phyloP scores from a whole-genome alignment of 2,329 filamentous ascomycete species.

The Neonectria punicea region DNA sequence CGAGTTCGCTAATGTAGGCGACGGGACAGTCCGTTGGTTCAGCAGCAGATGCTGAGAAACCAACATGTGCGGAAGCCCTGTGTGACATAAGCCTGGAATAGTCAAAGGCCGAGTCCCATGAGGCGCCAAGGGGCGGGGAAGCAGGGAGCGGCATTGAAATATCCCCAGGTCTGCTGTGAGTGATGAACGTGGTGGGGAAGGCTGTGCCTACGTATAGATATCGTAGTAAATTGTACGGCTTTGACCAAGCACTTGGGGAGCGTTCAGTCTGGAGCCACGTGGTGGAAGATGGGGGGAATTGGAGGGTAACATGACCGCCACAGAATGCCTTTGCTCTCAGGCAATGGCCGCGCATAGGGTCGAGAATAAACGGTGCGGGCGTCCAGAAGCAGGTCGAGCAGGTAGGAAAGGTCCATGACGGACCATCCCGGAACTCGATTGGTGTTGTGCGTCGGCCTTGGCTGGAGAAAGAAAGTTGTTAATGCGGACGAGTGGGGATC shows the following conservation, averaged over 20 bases:
- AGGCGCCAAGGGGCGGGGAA: constrained; percentile 19
- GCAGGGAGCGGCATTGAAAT: constrained; percentile 4
- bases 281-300: constrained; percentile 6
- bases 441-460: constrained; percentile 2
- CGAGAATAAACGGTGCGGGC: constrained; percentile 11
- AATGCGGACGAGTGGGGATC: constrained; percentile 40
- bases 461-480: constrained; percentile 18
- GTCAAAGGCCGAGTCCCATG: not conserved
- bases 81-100: constrained; percentile 17
- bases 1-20: not conserved
- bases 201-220: not conserved
- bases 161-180: not conserved
- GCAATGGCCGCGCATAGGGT: constrained; percentile 1
- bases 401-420: constrained; percentile 14
- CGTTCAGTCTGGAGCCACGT: constrained; percentile 21
- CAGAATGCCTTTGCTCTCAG: constrained; percentile 4
- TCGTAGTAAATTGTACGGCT: not conserved
- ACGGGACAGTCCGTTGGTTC: not conserved
- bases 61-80: not conserved
- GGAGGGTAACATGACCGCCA: constrained; percentile 19
- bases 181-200: constrained; percentile 9
- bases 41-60: not conserved
- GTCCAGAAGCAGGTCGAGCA: constrained; percentile 9
- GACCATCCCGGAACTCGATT: constrained; percentile 9
- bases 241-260: not conserved